Percentiles rank a stretch among this genome's conserved stretches.
Conservation (phyloP, 495 filamentous ascomycete species). For the Jackrogersella minutella region DNA sequence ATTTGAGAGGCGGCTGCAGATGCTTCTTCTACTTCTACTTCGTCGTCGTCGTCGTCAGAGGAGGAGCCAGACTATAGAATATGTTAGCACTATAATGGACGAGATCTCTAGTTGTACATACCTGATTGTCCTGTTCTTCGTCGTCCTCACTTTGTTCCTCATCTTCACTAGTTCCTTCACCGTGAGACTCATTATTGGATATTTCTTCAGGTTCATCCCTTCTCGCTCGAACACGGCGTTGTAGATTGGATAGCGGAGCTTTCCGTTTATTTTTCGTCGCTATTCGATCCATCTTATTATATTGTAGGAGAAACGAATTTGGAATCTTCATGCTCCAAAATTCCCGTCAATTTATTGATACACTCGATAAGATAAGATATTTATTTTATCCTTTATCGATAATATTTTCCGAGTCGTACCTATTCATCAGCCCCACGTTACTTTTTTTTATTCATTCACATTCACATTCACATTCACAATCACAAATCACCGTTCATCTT, state of each 20-base stretch:
- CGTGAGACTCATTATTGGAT: conserved; percentile 43
- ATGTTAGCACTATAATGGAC: background rate
- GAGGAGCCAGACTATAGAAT: conserved; percentile 24
- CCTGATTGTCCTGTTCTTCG: conserved; percentile 24
- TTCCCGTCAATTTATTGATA: too few species aligned
- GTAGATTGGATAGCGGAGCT: conserved; percentile 48
- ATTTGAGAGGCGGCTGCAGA: conserved; percentile 60
- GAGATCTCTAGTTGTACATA: background rate
- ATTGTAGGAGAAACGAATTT: too few species aligned
- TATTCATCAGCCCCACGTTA: background rate
- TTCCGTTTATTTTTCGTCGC: conserved; percentile 30
- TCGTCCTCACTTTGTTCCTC: conserved; percentile 40
- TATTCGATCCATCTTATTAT: conserved; percentile 18
- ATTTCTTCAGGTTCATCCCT: conserved; percentile 62
- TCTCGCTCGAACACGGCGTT: conserved; percentile 66
- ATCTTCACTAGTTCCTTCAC: conserved; percentile 47
- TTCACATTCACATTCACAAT: background rate
- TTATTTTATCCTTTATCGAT: too few species aligned
- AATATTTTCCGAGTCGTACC: too few species aligned
- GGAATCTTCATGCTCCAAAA: too few species aligned
- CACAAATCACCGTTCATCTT: background rate
- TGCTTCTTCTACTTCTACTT: conserved; percentile 48
- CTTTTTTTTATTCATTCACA: background rate
- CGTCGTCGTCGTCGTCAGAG: conserved; percentile 43
- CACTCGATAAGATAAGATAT: background rate